Conservation (phyloP, 345 rosid genomes). For the Salix dunnii region DNA sequence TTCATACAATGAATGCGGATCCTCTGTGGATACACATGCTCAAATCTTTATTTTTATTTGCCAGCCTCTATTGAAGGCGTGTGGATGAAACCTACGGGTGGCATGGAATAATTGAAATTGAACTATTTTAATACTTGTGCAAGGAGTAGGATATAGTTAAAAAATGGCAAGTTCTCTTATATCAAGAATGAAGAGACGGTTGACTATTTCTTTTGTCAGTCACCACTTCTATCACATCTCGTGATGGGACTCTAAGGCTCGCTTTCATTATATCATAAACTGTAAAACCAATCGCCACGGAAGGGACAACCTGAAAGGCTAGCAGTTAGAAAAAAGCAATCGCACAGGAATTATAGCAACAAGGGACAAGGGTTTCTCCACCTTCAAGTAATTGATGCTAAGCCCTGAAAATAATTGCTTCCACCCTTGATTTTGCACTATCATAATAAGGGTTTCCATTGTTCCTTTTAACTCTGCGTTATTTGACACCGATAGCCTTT, state of each 20-base stretch:
- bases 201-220: constrained; percentile 47
- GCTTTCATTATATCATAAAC: constrained; percentile 85
- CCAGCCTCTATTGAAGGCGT: neutral
- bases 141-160: neutral
- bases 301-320: constrained; percentile 69
- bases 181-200: constrained; percentile 44
- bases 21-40: neutral
- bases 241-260: constrained; percentile 71
- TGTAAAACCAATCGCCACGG: constrained; percentile 92
- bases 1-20: neutral
- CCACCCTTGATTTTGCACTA: constrained; percentile 81
- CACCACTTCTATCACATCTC: constrained; percentile 56
- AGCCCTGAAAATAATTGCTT: constrained; percentile 91
- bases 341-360: neutral
- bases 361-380: constrained; percentile 15
- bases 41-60: neutral
- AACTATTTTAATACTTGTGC: neutral
- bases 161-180: constrained; percentile 2
- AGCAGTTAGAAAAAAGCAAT: neutral
- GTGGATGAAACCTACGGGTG: constrained; percentile 4
- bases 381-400: constrained; percentile 91
- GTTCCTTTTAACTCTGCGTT: constrained; percentile 63
- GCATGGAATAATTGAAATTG: constrained; percentile 34
- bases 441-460: constrained; percentile 57
- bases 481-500: constrained; percentile 49